Conservation (phyloP, 2,329 filamentous ascomycete genomes). For the Scedosporium dehoogii region DNA sequence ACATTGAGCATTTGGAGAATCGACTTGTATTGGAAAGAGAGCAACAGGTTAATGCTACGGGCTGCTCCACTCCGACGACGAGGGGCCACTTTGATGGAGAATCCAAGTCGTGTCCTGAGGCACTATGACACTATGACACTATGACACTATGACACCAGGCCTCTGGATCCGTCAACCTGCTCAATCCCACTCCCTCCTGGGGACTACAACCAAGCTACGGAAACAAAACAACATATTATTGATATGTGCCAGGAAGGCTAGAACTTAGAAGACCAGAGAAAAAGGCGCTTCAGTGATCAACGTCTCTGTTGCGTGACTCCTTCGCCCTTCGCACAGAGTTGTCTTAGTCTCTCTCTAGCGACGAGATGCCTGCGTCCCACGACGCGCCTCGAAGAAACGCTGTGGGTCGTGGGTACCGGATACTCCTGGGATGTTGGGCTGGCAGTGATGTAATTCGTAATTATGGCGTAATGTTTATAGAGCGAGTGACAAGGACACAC, state of each 20-base stretch:
- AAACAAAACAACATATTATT: background rate
- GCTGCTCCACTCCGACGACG: background rate
- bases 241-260: no score
- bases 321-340: no score
- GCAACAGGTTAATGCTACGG: background rate
- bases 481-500: background rate
- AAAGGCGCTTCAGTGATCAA: no score
- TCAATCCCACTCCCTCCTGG: no score
- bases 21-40: background rate
- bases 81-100: background rate
- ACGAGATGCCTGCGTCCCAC: no score
- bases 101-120: background rate
- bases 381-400: no score
- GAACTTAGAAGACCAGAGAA: no score
- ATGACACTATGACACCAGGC: background rate
- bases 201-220: background rate
- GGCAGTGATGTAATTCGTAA: background rate
- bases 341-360: no score
- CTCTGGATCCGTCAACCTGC: no score
- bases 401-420: no score
- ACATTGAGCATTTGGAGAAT: background rate
- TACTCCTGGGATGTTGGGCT: background rate
- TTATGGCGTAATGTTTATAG: constrained; percentile 1
- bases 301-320: no score
- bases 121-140: background rate